Base-by-base conservation (phyloP, 495 filamentous ascomycete species). In the Talaromyces liani region DNA sequence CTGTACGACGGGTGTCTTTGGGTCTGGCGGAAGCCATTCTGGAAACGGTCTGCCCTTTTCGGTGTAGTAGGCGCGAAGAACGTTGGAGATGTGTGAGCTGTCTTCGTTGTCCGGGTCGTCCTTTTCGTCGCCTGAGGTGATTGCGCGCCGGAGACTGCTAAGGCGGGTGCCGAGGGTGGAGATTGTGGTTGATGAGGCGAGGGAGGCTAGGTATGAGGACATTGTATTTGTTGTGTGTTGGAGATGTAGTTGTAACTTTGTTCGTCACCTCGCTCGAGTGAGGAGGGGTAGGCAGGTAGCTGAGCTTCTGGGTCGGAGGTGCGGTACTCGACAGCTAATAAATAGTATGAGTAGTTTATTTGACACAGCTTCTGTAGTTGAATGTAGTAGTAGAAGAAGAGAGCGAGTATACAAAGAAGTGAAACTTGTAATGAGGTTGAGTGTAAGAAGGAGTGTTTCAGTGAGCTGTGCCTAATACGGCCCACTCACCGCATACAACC, bases 41-140 rank as follows among this genome's bases (percentile, higher is more conserved):
- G 94, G 94, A 70, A 91, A 91, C 0, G 89, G 84, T 16, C 87
- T 85, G 65, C 87, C 87, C 68, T 95, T 95, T 71, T 98, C 94
- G 39, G 78, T 85, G 79, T 98, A 98, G 81, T 98, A 96, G 63
- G 86, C 89, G 60, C 94, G 89, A n/a, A 98, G 86, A 14, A 96
- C 93, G 71, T 93, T 89, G 76, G 91, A 93, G 71, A 98, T 87
- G 77, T 97, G 92, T 1, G 92, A 93, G 79, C 94, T 89, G 77
- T 97, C 92, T 77, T 95, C 92, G 63, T 91, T 94, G 70, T 97
- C 93, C 65, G 81, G 79, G 68, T 82, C 79, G 68, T 81, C 79
- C 29, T 90, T 90, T 77, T 96, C 93, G 63, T 87, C 82, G 72
- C 95, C 93, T 69, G 86, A 82, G 62, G 92, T 87, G 72, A 94